A percentile compares a stretch with the other conserved stretches of the same genome.
Evolutionary conservation across 1,284 basidiomycete species (phyloP).

Genomic region (Phaffia rhodozyma): DNA sequence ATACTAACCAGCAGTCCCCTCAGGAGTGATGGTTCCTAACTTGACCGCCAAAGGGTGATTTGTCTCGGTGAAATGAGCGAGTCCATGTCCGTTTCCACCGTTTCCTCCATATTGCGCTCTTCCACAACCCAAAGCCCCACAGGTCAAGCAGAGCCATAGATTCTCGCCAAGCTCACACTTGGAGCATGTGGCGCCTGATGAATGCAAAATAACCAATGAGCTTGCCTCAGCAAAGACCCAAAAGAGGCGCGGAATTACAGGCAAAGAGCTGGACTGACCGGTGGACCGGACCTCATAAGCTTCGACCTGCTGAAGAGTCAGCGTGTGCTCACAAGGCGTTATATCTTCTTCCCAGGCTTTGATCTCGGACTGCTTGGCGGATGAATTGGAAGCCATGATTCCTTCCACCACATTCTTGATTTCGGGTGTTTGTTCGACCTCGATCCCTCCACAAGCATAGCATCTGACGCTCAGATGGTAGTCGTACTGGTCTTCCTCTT

Average conservation of each 20-base stretch:
- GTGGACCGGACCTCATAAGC: slow-evolving; percentile 44
- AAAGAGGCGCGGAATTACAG: too few species aligned
- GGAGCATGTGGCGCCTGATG: slow-evolving; percentile 39
- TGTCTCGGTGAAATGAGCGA: slow-evolving; percentile 65
- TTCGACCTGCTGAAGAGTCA: slow-evolving; percentile 57
- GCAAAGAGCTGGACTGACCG: slow-evolving; percentile 31
- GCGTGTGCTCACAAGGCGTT: slow-evolving; percentile 70
- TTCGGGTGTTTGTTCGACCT: slow-evolving; percentile 40
- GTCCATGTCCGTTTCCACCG: slow-evolving; percentile 81
- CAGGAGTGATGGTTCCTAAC: slow-evolving; percentile 90
- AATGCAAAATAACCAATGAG: background rate
- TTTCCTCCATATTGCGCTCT: slow-evolving; percentile 73
- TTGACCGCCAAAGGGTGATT: slow-evolving; percentile 82
- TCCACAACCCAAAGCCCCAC: slow-evolving; percentile 90
- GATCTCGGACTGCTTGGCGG: slow-evolving; percentile 82
- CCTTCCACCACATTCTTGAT: slow-evolving; percentile 51
- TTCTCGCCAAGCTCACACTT: slow-evolving; percentile 75
- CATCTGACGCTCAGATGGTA: slow-evolving; percentile 57
- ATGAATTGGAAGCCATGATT: slow-evolving; percentile 71
- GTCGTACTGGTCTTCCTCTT: slow-evolving; percentile 80
- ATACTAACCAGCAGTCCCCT: slow-evolving; percentile 66
- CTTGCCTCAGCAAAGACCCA: background rate
- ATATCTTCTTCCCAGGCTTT: slow-evolving; percentile 98
- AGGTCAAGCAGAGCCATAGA: slow-evolving; percentile 88
- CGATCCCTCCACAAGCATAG: slow-evolving; percentile 58